phyloP scores from a whole-genome alignment of 768 basidiomycete genomes.

The Russula griseocarnosa region DNA sequence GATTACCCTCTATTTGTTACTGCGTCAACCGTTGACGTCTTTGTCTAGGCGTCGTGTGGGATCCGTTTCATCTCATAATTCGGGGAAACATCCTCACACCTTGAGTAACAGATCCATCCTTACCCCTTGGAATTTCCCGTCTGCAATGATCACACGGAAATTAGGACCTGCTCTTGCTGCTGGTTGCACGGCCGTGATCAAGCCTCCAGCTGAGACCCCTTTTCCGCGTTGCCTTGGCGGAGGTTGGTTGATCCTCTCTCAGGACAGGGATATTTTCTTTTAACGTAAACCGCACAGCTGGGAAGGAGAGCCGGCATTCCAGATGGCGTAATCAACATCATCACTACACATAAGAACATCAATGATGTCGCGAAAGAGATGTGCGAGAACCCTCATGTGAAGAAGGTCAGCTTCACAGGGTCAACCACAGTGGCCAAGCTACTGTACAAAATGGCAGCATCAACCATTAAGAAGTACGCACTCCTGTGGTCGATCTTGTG shows the following conservation, averaged over 20 bases:
- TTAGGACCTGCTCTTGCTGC: conserved; percentile 86
- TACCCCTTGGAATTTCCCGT: conserved; percentile 93
- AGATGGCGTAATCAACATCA: conserved; percentile 90
- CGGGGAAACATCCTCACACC: not conserved
- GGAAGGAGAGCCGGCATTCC: conserved; percentile 88
- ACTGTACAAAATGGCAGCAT: conserved; percentile 66
- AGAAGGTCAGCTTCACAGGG: conserved; percentile 90
- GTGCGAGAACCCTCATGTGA: conserved; percentile 81
- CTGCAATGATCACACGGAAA: conserved; percentile 92
- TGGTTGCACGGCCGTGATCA: conserved; percentile 94
- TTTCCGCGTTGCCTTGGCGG: conserved; percentile 90
- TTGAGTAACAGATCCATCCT: conserved; percentile 57
- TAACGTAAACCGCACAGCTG: conserved; percentile 47
- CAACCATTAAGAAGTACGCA: conserved; percentile 76
- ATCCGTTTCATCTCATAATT: conserved; percentile 18
- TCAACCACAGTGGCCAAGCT: conserved; percentile 78
- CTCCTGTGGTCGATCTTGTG: not conserved
- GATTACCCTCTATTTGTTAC: conserved; percentile 30
- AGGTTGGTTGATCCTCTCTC: conserved; percentile 45
- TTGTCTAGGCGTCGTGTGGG: conserved; percentile 45
- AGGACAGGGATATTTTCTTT: not conserved
- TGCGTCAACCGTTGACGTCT: not conserved
- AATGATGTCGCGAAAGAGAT: conserved; percentile 88
- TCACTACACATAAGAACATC: conserved; percentile 84
- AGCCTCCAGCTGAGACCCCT: conserved; percentile 92